phyloP scores from a whole-genome alignment of 768 basidiomycete genomes.

The Termitomyces sp. region DNA sequence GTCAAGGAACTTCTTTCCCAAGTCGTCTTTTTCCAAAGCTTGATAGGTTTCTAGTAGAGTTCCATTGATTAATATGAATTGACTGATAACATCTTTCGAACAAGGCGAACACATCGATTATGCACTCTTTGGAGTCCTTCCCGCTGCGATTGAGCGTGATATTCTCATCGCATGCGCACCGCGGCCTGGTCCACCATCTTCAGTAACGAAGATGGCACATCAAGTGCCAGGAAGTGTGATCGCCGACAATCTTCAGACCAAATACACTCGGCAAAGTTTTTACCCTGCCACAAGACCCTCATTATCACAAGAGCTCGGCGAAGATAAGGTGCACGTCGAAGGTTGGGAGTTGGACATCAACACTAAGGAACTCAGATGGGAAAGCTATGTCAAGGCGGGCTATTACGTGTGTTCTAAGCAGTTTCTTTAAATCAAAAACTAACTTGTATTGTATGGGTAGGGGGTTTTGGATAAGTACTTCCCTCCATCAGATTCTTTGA shows the following conservation, averaged over 20 bases:
- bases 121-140: constrained; percentile 77
- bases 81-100: not conserved
- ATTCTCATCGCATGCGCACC: constrained; percentile 73
- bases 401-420: constrained; percentile 54
- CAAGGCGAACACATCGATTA: constrained; percentile 84
- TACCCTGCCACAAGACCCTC: constrained; percentile 37
- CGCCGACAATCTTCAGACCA: constrained; percentile 55
- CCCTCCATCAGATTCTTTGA: constrained; percentile 8
- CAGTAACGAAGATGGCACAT: constrained; percentile 19
- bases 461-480: constrained; percentile 68
- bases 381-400: constrained; percentile 84
- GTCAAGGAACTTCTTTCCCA: not conserved
- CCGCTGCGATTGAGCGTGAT: constrained; percentile 80
- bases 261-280: constrained; percentile 58
- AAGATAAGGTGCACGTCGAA: constrained; percentile 39
- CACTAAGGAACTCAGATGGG: constrained; percentile 68
- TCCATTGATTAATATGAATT: not conserved
- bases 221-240: constrained; percentile 47
- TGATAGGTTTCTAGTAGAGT: constrained; percentile 31
- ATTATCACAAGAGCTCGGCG: constrained; percentile 19
- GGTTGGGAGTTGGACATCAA: constrained; percentile 76
- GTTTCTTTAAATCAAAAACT: not conserved
- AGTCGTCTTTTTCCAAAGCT: constrained; percentile 17
- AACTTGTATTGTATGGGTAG: constrained; percentile 24
- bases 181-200: constrained; percentile 21